Conservation (phyloP, 805 yeast genomes). For the Komagataella pastoris region DNA sequence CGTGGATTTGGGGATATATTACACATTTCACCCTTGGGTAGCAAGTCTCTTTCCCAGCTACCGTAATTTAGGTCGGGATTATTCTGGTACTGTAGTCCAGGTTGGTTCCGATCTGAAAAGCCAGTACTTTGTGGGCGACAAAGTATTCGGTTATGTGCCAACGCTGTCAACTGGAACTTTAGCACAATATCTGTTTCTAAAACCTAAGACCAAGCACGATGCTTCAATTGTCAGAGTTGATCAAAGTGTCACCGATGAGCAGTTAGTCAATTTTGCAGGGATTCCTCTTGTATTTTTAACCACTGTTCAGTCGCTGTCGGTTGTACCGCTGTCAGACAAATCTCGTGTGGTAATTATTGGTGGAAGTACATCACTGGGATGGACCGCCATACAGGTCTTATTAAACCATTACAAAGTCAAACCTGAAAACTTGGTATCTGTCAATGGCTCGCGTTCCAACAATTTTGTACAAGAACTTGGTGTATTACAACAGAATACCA, state of each 20-base stretch:
- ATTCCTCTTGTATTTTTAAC: constrained; percentile 55
- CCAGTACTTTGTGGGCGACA: constrained; percentile 9
- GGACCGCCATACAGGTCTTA: constrained; percentile 40
- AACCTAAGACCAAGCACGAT: constrained; percentile 16
- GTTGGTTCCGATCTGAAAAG: constrained; percentile 7
- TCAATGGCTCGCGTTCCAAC: constrained; percentile 37
- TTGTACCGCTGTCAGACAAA: constrained; percentile 22
- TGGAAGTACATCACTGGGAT: constrained; percentile 62
- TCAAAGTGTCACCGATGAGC: not conserved
- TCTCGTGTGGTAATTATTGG: constrained; percentile 54
- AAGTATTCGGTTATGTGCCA: constrained; percentile 7
- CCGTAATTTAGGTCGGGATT: constrained; percentile 10
- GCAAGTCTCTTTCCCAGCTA: not conserved
- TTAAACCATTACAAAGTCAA: constrained; percentile 30
- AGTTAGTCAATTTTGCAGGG: constrained; percentile 44
- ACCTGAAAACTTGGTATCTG: constrained; percentile 31
- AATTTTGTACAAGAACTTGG: constrained; percentile 34
- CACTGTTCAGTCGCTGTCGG: constrained; percentile 31
- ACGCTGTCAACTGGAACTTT: constrained; percentile 22
- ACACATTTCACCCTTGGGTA: not conserved
- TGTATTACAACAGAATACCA: constrained; percentile 28
- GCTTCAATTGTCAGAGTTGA: constrained; percentile 11
- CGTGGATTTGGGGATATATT: not conserved
- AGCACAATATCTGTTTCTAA: constrained; percentile 30
- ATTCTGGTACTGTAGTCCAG: constrained; percentile 10